phyloP scores from a whole-genome alignment of 306 rosid species.

The Clitoria ternatea region DNA sequence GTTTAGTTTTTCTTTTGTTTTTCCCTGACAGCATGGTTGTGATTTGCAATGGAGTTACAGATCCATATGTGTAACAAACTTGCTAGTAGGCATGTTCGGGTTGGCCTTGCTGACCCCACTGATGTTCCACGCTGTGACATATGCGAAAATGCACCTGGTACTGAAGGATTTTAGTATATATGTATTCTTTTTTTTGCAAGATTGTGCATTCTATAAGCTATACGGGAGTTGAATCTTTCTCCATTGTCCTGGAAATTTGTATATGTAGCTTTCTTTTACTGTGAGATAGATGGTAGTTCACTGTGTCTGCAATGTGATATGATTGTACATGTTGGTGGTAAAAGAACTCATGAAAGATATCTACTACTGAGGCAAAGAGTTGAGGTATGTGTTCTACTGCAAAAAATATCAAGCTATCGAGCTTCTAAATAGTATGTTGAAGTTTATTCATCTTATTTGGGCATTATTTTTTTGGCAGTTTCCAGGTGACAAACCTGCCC shows the following conservation, averaged over 20 bases:
- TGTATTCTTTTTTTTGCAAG: neutral
- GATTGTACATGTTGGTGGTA: constrained; percentile 74
- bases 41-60: constrained; percentile 36
- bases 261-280: constrained; percentile 68
- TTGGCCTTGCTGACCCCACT: constrained; percentile 62
- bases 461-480: constrained; percentile 35
- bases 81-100: constrained; percentile 70
- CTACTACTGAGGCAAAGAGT: constrained; percentile 64
- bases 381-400: constrained; percentile 4
- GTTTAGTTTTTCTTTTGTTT: neutral
- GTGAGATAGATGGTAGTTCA: constrained; percentile 75
- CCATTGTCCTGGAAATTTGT: constrained; percentile 16
- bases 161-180: no score
- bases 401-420: neutral
- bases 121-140: constrained; percentile 67
- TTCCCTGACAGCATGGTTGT: constrained; percentile 9
- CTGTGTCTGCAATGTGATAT: constrained; percentile 77
- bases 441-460: constrained; percentile 7
- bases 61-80: constrained; percentile 76
- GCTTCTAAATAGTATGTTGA: neutral
- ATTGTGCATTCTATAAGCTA: constrained; percentile 14
- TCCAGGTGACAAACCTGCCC: constrained; percentile 45
- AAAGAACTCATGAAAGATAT: constrained; percentile 62
- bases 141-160: constrained; percentile 78
- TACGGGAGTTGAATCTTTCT: constrained; percentile 6